Percentiles rank a stretch among this genome's conserved stretches.
These are phyloP conservation scores for Chaetomiaceae sp. DNA, from an alignment of 2,329 filamentous ascomycete species.

Conservation along the genomic window DNA sequence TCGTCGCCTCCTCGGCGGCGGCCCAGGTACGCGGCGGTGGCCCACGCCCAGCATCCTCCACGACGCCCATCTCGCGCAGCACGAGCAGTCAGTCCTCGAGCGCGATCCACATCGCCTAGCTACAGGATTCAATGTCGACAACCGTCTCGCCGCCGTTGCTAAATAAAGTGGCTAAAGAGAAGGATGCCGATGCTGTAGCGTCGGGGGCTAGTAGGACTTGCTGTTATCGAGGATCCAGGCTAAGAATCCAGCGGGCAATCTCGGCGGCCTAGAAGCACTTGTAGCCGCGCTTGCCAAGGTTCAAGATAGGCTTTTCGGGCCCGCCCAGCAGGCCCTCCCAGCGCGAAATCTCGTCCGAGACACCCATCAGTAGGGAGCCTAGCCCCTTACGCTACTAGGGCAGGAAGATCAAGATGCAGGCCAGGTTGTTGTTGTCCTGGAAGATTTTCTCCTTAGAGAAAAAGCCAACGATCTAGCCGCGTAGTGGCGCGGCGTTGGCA, in stretches of 20 bases:
- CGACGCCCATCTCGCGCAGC: constrained; percentile 72
- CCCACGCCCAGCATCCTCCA: constrained; percentile 50
- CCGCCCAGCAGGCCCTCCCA: constrained; percentile 80
- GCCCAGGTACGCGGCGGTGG: constrained; percentile 28
- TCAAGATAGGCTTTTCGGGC: constrained; percentile 87
- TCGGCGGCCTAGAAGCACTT: constrained; percentile 80
- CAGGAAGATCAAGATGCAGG: constrained; percentile 92
- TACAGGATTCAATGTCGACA: constrained; percentile 64
- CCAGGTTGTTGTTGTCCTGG: constrained; percentile 97
- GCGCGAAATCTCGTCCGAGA: constrained; percentile 85
- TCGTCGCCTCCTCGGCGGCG: constrained; percentile 12
- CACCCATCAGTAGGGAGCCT: constrained; percentile 82
- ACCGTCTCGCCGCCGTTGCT: constrained; percentile 39
- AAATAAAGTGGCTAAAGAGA: constrained; percentile 23
- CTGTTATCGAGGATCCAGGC: constrained; percentile 28
- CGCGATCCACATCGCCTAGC: constrained; percentile 73
- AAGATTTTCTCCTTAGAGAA: constrained; percentile 99
- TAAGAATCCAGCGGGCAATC: constrained; percentile 63
- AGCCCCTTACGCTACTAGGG: constrained; percentile 90
- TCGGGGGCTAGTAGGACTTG: too few species aligned
- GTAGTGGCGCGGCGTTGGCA: constrained; percentile 17
- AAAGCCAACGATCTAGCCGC: constrained; percentile 74
- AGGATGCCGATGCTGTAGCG: neutral
- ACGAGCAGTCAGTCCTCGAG: constrained; percentile 76
- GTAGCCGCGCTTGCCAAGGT: constrained; percentile 78